Base-by-base conservation (phyloP, 2,329 filamentous ascomycete genomes). In the Cladophialophora chaetospira region DNA sequence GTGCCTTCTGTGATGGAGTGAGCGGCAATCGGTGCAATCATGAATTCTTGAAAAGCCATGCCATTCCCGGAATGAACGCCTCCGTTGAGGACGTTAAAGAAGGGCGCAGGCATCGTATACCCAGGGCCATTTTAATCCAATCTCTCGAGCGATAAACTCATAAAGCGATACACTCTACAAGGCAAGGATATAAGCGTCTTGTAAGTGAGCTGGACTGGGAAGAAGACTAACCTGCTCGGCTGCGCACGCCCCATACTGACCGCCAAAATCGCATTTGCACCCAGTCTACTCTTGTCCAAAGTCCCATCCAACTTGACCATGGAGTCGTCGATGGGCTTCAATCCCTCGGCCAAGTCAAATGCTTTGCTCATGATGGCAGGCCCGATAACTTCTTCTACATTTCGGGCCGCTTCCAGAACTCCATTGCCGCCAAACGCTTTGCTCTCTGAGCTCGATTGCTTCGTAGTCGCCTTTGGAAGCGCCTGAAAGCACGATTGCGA, bases 261-360 rank as follows among this genome's bases (percentile, higher is more conserved):
- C 80, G 89, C 89, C 57, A 94, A 84, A 72, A 94, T 92, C 72
- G 89, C 89, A 73, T 95, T 95, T 77, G 90, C 89, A 75, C 90
- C 90, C 54, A 93, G 83, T 76, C 89, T 90, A 74, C 84, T 87
- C 85, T 95, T 94, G 84, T 94, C 92, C 74, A 85, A 70, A 65
- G 89, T 90, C 66, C 88, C 90, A 70, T 83, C 81, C 60, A 84
- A 75, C 69, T 76, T 71, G 67, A 75, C 73, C 69, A 83, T 71
- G 70, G 82, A 80, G 36, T 67, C 69, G 64, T 83, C 81, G 49
- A 83, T 78, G 45, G 77, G 76, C 43, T 58, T 76, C 67, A 81
- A 79, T 69, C 82, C 78, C 70, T 77, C 80, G 64, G 45, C 57
- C 17, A 82, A 77, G 66, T 82, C 77, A 66, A 82, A 72, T 65